phyloP scores from a whole-genome alignment of 2,329 filamentous ascomycete genomes.

The Arachnomyces sp. region DNA sequence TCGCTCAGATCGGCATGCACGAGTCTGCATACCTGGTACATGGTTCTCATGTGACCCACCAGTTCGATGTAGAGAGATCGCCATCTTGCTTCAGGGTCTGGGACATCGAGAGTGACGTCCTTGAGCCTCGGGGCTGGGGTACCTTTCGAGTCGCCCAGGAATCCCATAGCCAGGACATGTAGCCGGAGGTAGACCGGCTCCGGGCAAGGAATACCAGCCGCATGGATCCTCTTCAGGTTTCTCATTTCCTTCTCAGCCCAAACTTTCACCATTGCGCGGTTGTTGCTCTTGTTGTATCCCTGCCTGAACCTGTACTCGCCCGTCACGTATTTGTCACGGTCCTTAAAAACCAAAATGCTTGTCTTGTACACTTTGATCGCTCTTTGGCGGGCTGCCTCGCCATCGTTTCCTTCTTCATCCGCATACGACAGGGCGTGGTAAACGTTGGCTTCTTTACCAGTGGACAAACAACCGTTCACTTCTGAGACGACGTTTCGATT shows the following conservation, averaged over 20 bases:
- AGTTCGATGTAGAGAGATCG: constrained; percentile 71
- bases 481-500: constrained; percentile 84
- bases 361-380: constrained; percentile 99
- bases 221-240: constrained; percentile 77
- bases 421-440: constrained; percentile 73
- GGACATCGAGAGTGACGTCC: constrained; percentile 67
- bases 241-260: constrained; percentile 99
- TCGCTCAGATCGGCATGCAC: constrained; percentile 96
- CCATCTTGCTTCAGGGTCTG: constrained; percentile 67
- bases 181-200: constrained; percentile 82
- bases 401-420: constrained; percentile 44
- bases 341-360: constrained; percentile 94
- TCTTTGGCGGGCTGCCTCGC: constrained; percentile 55
- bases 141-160: constrained; percentile 80
- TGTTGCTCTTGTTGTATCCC: constrained; percentile 90
- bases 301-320: constrained; percentile 88
- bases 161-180: constrained; percentile 94
- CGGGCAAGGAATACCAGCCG: constrained; percentile 80
- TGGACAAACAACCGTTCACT: constrained; percentile 90
- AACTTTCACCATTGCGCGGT: constrained; percentile 92
- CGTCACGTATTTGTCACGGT: constrained; percentile 89
- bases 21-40: constrained; percentile 86
- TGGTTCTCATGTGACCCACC: constrained; percentile 77
- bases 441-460: constrained; percentile 96
- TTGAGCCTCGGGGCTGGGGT: constrained; percentile 82